These are phyloP conservation scores for Rossbeevera mucosa DNA, from an alignment of 768 basidiomycete species.

Conservation along the genomic window DNA sequence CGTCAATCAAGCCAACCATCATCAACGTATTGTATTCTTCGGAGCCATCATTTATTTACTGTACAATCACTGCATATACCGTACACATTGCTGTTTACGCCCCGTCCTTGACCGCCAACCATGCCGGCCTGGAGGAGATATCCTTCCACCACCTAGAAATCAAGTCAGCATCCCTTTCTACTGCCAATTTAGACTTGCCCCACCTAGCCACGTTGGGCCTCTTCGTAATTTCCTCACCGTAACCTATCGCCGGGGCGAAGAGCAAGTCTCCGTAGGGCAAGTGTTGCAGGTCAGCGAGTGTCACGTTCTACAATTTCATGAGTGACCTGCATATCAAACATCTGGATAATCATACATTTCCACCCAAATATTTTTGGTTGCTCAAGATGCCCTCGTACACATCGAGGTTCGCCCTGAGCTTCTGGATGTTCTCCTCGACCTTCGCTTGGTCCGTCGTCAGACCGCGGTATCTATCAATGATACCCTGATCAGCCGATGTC, in stretches of 20 bases:
- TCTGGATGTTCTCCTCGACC: conserved; percentile 9
- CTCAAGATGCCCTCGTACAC: conserved; percentile 50
- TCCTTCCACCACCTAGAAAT: conserved; percentile 50
- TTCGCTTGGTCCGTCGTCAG: conserved; percentile 15
- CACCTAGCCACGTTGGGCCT: conserved; percentile 45
- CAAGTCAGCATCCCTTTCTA: conserved; percentile 1
- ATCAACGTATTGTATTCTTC: too few species aligned
- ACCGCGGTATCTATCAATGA: conserved; percentile 9
- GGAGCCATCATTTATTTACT: too few species aligned
- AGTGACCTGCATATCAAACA: not conserved
- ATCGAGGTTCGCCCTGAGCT: conserved; percentile 38
- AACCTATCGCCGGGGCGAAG: conserved; percentile 17
- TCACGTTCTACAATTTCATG: conserved; percentile 34
- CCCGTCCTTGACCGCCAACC: not conserved
- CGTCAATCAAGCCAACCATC: too few species aligned
- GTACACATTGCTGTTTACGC: too few species aligned
- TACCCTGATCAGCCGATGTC: not conserved
- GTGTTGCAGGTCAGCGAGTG: conserved; percentile 57
- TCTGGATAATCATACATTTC: conserved; percentile 37
- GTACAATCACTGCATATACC: too few species aligned
- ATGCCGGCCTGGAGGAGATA: conserved; percentile 26
- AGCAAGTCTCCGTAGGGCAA: conserved; percentile 42
- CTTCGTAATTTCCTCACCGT: conserved; percentile 26
- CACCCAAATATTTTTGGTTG: conserved; percentile 54
- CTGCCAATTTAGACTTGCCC: not conserved